These are phyloP conservation scores for Escallonia rubra DNA, from an alignment of 129 eudicot species.

Conservation along the genomic window DNA sequence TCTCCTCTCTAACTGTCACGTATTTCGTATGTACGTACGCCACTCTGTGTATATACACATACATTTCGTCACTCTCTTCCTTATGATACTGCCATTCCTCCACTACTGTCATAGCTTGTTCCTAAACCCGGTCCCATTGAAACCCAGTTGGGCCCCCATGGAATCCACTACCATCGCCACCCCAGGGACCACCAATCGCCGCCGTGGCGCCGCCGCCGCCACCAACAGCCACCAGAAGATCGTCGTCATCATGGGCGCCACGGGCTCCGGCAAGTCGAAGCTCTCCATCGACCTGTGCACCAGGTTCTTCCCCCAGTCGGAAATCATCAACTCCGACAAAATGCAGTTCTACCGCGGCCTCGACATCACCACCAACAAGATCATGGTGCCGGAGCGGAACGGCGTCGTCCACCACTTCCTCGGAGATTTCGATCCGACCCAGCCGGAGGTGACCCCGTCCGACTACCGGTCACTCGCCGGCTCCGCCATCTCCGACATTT, in stretches of 20 bases:
- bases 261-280: slow-evolving; percentile 79
- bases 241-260: slow-evolving; percentile 66
- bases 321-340: slow-evolving; percentile 79
- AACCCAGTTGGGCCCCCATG: slow-evolving; percentile 17
- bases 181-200: slow-evolving; percentile 7
- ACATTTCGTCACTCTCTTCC: slow-evolving; percentile 8
- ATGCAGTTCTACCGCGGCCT: slow-evolving; percentile 72
- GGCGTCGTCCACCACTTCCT: slow-evolving; percentile 66
- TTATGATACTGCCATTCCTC: slow-evolving; percentile 29
- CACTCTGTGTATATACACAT: neutral
- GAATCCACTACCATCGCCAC: slow-evolving; percentile 14
- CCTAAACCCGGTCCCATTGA: slow-evolving; percentile 3
- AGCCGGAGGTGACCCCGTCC: slow-evolving; percentile 35
- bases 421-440: slow-evolving; percentile 44
- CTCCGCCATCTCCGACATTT: slow-evolving; percentile 23
- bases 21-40: neutral
- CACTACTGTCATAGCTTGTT: slow-evolving; percentile 19
- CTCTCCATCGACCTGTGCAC: slow-evolving; percentile 64
- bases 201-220: slow-evolving; percentile 8
- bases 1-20: neutral
- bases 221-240: slow-evolving; percentile 19
- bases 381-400: slow-evolving; percentile 43
- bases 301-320: slow-evolving; percentile 32
- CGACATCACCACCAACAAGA: slow-evolving; percentile 73
- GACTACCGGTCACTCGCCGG: slow-evolving; percentile 48